These are phyloP conservation scores for Paracamarosporium sp. DNA, from an alignment of 2,329 filamentous ascomycete species.

Conservation along the genomic window DNA sequence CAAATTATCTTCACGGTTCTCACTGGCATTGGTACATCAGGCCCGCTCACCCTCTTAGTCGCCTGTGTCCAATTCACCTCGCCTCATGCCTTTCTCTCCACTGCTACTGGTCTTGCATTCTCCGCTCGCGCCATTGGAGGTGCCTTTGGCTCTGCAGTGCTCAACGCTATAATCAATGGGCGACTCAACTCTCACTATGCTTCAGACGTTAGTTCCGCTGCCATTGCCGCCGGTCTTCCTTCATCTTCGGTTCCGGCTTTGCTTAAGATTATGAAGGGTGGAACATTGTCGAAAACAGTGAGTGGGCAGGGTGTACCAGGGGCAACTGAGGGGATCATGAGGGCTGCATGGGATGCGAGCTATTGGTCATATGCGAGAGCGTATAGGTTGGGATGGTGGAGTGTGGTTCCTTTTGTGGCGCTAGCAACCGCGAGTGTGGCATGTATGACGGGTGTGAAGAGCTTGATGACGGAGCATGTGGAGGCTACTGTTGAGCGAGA, in stretches of 20 bases:
- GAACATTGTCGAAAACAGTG: constrained; percentile 18
- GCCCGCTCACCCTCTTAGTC: constrained; percentile 39
- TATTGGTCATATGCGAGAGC: constrained; percentile 38
- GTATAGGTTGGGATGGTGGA: constrained; percentile 39
- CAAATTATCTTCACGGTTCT: constrained; percentile 37
- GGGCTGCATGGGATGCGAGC: constrained; percentile 31
- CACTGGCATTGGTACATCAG: constrained; percentile 34
- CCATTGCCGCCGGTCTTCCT: constrained; percentile 30
- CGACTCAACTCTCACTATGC: constrained; percentile 28
- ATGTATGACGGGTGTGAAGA: constrained; percentile 34
- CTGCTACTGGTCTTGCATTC: constrained; percentile 41
- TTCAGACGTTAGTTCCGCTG: constrained; percentile 26
- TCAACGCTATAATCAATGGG: constrained; percentile 37
- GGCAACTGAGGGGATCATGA: constrained; percentile 23
- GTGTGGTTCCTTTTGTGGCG: constrained; percentile 39
- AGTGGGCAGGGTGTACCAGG: constrained; percentile 20
- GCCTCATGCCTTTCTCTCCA: constrained; percentile 37
- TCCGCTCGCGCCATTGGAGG: constrained; percentile 42
- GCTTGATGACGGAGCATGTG: constrained; percentile 40
- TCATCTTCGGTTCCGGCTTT: constrained; percentile 23
- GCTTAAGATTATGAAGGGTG: constrained; percentile 26
- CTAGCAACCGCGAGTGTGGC: constrained; percentile 31
- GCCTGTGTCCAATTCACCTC: constrained; percentile 41
- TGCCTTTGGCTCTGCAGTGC: constrained; percentile 39
- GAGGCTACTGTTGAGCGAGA: constrained; percentile 39